Conservation (phyloP, 345 rosid genomes). For the Corchorus capsularis region DNA sequence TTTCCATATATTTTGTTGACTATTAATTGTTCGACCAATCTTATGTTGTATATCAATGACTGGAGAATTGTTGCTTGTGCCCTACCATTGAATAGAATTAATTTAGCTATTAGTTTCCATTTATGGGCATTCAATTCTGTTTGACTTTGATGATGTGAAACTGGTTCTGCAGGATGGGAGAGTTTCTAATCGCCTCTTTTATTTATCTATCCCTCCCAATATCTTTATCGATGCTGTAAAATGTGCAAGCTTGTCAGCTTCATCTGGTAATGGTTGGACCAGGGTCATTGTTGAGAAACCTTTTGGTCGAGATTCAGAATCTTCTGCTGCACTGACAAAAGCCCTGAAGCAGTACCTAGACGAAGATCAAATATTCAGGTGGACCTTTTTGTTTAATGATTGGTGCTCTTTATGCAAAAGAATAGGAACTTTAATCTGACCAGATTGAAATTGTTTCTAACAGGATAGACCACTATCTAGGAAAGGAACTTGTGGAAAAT, state of each 20-base stretch:
- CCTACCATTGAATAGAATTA: neutral
- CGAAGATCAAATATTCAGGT: constrained; percentile 98
- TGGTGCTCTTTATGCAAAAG: constrained; percentile 3
- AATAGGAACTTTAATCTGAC: constrained; percentile 24
- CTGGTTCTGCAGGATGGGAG: constrained; percentile 61
- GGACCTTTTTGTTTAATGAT: constrained; percentile 13
- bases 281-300: constrained; percentile 99
- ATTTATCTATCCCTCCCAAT: constrained; percentile 93
- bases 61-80: neutral
- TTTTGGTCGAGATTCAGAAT: constrained; percentile 95
- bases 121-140: neutral
- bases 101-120: neutral
- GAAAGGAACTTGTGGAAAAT: constrained; percentile 97
- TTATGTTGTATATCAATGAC: neutral
- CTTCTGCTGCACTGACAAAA: constrained; percentile 92
- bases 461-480: constrained; percentile 98
- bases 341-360: constrained; percentile 75
- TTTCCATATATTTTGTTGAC: neutral
- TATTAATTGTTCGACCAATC: neutral
- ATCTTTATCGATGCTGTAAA: constrained; percentile 90
- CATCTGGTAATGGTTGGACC: constrained; percentile 94
- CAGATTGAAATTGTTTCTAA: constrained; percentile 23
- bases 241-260: constrained; percentile 89
- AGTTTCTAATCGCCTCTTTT: constrained; percentile 89
- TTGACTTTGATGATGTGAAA: constrained; percentile 27